Base-by-base conservation (phyloP, 148 eudicot species). In the Amaranthus cruentus region DNA sequence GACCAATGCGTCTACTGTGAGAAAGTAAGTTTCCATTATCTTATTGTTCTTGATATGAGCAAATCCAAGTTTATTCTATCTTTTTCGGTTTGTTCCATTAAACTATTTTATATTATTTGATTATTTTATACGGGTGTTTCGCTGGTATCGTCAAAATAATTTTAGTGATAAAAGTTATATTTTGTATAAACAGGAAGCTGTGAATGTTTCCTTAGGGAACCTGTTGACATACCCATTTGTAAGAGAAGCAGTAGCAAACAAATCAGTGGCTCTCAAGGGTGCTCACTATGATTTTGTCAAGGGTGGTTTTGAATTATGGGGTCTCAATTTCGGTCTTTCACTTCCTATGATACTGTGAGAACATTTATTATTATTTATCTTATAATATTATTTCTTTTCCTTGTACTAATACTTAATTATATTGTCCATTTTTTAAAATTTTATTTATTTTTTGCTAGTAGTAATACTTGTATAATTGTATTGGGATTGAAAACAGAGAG, bases 181-280 rank as follows among this genome's bases (percentile, higher is more conserved):
- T 62, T 9, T 50, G 46, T 3, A 48, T 8, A n/a, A 44, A 67
- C 92, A 93, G 98, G 98, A 94, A 79, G 97, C 98, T 4, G 98
- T 94, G 77, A 94, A 94, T 78, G 87, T 94, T 7, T 94, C 97
- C 0, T 76, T 94, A 0, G 93, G 83, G 7, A 94, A 94, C 79
- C 82, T 94, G 28, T 76, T 91, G 68, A 88, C 98, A 3, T 94
- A 91, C 80, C 98, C 98, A 47, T 94, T 94, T 79, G 98, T 94
- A 61, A 73, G 89, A 56, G 93, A 88, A 38, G 93, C 85, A 28
- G 86, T 78, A 53, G 18, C 78, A 72, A 91, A 89, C 72, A 89
- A 91, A 56, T 75, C 80, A 0, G 69, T 94, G 14, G 80, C 84
- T 2, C 44, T 94, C 21, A 88, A 84, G 81, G 98, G 98, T 9